phyloP scores from a whole-genome alignment of 495 filamentous ascomycete genomes.

The Neurospora sublineolata region DNA sequence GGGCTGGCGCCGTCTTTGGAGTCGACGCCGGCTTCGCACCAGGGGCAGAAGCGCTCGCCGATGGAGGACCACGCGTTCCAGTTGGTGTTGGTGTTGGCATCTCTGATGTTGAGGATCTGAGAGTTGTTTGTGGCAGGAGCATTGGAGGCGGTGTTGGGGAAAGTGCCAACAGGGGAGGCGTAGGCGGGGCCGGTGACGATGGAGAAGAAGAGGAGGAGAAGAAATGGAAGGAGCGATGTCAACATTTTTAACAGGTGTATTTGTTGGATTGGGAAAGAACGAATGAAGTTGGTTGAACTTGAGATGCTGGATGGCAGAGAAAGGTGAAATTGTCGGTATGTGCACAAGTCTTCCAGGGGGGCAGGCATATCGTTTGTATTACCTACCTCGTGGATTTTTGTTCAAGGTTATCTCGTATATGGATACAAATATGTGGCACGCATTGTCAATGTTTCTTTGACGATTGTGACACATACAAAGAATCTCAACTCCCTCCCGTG shows the following conservation, averaged over 20 bases:
- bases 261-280: neutral
- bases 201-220: neutral
- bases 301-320: neutral
- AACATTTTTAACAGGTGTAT: neutral
- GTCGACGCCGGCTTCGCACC: neutral
- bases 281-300: neutral
- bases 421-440: too few species aligned
- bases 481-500: neutral
- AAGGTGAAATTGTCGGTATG: neutral
- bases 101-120: neutral
- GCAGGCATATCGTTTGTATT: neutral
- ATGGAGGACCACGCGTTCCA: neutral
- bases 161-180: neutral
- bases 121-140: neutral
- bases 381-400: too few species aligned
- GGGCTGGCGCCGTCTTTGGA: neutral
- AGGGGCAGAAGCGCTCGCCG: neutral
- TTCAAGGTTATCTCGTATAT: too few species aligned
- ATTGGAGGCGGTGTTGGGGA: neutral
- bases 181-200: neutral
- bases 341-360: neutral
- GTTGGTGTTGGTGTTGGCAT: neutral
- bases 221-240: neutral
- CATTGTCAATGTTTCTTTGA: neutral
- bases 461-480: neutral